Evolutionary conservation across 495 filamentous ascomycete genomes (phyloP), one percentile per base, ranked within the genome.

Genomic region (Neurospora sp.): DNA sequence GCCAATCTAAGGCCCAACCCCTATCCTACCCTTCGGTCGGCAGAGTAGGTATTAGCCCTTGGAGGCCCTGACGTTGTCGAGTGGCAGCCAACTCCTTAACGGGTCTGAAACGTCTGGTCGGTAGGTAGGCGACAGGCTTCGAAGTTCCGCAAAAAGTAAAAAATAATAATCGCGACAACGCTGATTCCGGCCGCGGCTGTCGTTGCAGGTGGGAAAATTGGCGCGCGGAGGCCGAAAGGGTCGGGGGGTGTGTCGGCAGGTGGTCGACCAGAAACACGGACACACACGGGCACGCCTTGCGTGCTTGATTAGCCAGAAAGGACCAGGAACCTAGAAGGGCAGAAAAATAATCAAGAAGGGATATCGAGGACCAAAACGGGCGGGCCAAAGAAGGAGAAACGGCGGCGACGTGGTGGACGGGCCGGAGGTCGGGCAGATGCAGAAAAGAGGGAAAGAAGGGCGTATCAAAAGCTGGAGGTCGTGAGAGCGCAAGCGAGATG

Each of bases 401-500:
- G 78, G 75, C 62, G 73, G 70, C 72, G 27, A 18, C 27, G 39
- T 39, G 39, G 71, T 35, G 37, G 74, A 79, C 76, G 73, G 79
- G 74, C 73, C 77, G 79, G 77, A 76, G 79, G 76, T 75, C 75
- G 69, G 75, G 41, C 71, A 72, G 77, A 77, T 74, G 77, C 54
- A 66, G 73, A 75, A 78, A 73, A 75, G 69, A 49, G 73, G 75
- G 76, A 75, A 71, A 71, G 62, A 78, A 78, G 73, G 79, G 77
- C 78, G 78, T 78, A 78, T 77, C 80, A 78, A 77, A 76, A 76
- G 79, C 77, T 79, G 77, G 78, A 80, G 76, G 79, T 82, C 79
- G 77, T 80, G 81, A 78, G 80, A 79, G 81, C 82, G 77, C 80
- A 85, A 85, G 83, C 84, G 84, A 85, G 78, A 85, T 84, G 83